Base-by-base conservation (phyloP, 106 monocot species). In the Iris macrosiphon region DNA sequence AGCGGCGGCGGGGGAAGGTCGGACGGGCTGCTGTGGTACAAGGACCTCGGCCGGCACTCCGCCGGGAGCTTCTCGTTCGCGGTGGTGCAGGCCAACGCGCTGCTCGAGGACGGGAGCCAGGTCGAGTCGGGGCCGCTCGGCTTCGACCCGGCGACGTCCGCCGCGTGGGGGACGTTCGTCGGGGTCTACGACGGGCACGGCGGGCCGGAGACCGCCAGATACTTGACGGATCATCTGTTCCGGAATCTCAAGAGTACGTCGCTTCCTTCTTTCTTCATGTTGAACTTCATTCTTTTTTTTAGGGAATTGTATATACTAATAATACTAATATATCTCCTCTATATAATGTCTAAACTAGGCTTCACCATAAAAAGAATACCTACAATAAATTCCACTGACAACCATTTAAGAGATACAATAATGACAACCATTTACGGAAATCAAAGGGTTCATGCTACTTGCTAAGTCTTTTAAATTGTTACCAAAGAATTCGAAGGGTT, bases 41-140 rank as follows among this genome's bases (percentile, higher is more conserved):
- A 78, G 57, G 78, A 87, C 23, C 31, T 61, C 3, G 82, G 82
- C 23, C 63, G 55, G n/a, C 82, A 82, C 57, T 65, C 53, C 2
- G 41, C 30, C 10, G 87, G 87, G 26, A 82, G 75, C 52, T 87
- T 82, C 64, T 87, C 87, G 31, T 82, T 87, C 82, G 74, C 87
- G 7, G 78, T 82, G 16, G 74, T 81, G 39, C 81, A 81, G 65
- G 87, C 81, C 15, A 87, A 87, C 55, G 68, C 32, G 33, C 22
- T 75, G 39, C 40, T 81, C 37, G 87, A 87, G 56, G 88, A 88
- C 35, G 61, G 76, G 29, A 68, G 83, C 76, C 82, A 88, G 83
- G 55, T 88, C 38, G 83, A 89, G 45, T 80, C 86, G 14, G 79
- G 79, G 19, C 37, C 55, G 55, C 31, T 37, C 57, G 65, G 65